Percentiles rank a stretch among this genome's conserved stretches.
Conservation (phyloP, 2,329 filamentous ascomycete genomes). For the Pezicula radicicola region DNA sequence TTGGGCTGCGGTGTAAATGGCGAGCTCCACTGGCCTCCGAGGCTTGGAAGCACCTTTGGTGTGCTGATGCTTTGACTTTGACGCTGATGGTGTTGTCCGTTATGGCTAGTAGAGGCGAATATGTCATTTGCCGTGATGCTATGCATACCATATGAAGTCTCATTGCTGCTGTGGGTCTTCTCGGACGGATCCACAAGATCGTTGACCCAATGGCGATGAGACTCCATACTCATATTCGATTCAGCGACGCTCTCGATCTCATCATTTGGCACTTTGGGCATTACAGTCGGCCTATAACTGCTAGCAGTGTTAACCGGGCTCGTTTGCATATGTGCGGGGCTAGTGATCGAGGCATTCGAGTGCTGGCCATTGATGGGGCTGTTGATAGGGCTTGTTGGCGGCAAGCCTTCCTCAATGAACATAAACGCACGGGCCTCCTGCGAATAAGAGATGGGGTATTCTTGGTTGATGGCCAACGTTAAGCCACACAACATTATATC, state of each 20-base stretch:
- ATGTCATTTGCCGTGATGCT: slow-evolving; percentile 47
- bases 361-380: slow-evolving; percentile 25
- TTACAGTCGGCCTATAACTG: neutral
- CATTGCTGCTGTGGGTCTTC: slow-evolving; percentile 33
- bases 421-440: slow-evolving; percentile 40
- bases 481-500: slow-evolving; percentile 62
- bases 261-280: neutral
- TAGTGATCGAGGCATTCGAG: slow-evolving; percentile 21
- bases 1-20: slow-evolving; percentile 40
- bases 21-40: slow-evolving; percentile 42
- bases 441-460: slow-evolving; percentile 35
- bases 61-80: slow-evolving; percentile 12
- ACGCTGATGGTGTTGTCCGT: slow-evolving; percentile 30
- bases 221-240: slow-evolving; percentile 32
- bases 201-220: slow-evolving; percentile 56
- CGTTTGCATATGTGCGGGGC: neutral
- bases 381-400: slow-evolving; percentile 39
- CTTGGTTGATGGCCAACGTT: slow-evolving; percentile 48
- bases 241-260: slow-evolving; percentile 15
- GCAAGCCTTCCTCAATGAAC: slow-evolving; percentile 49
- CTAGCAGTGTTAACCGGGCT: neutral
- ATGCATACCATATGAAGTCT: slow-evolving; percentile 55
- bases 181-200: slow-evolving; percentile 40
- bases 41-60: slow-evolving; percentile 26
- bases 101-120: slow-evolving; percentile 39